These are phyloP conservation scores for Skeletonema grethae DNA, from an alignment of 108 stramenopile genomes.

Conservation along the genomic window DNA sequence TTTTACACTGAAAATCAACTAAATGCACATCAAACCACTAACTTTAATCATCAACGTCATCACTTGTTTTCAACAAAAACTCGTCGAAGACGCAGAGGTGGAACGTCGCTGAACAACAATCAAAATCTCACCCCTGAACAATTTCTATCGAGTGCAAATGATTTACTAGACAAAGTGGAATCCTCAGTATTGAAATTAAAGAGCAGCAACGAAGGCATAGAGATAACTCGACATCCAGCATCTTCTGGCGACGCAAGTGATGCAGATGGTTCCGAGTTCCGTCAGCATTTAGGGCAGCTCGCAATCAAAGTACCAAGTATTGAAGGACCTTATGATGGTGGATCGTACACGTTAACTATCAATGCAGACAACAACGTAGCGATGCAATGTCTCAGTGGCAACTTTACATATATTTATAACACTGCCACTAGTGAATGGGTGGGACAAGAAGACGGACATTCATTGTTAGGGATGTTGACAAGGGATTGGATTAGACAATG, in stretches of 20 bases:
- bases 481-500: constrained; percentile 83
- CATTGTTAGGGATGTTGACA: constrained; percentile 75
- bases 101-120: background rate
- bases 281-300: constrained; percentile 50
- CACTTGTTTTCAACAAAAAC: constrained; percentile 9
- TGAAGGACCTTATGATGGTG: constrained; percentile 59
- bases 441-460: constrained; percentile 71
- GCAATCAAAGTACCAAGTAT: constrained; percentile 54
- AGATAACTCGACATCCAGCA: constrained; percentile 37
- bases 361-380: constrained; percentile 32
- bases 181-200: constrained; percentile 62
- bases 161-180: constrained; percentile 63
- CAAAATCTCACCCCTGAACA: constrained; percentile 5
- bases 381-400: constrained; percentile 65
- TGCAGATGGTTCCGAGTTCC: constrained; percentile 11
- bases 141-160: constrained; percentile 53
- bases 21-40: background rate
- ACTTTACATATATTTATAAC: constrained; percentile 61
- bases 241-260: background rate
- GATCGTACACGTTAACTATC: constrained; percentile 40
- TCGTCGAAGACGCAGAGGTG: constrained; percentile 1
- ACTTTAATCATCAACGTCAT: background rate
- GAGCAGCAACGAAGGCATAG: constrained; percentile 59
- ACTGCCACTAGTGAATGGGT: constrained; percentile 67
- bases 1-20: background rate